Base-by-base conservation (phyloP, 129 eudicot genomes). In the Lonicera japonica region DNA sequence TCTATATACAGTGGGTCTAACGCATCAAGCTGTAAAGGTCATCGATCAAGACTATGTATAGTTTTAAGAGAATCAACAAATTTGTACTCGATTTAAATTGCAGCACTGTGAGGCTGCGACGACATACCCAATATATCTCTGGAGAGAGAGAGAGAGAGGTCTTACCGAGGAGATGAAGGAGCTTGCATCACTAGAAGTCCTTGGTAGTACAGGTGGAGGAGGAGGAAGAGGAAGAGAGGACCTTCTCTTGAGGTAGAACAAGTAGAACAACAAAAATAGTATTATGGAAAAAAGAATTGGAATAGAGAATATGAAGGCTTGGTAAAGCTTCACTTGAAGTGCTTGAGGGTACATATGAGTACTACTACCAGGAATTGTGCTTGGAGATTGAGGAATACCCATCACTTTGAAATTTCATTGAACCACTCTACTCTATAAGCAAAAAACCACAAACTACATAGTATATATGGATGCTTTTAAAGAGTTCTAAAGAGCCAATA, bases 271-370 rank as follows among this genome's bases (percentile, higher is more conserved):
- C 43, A 82, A 77, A 63, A 78, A 79, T 3, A 79, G 67, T 34
- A 82, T 82, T 64, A 82, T 82, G 45, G 84, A 82, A 61, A 82
- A 82, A 46, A 82, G 88, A 46, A 82, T 82, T 19, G 88, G 88
- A 34, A 82, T 75, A 36, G 88, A 79, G 67, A 82, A 82, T 61
- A 82, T 82, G 47, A 82, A 82, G 56, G 82, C 88, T 69, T 82
- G 88, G 60, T 82, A 82, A 48, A 79, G 79, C 77, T 78, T 79
- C 20, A 83, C 61, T 62, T 83, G 89, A 65, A 83, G 77, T 63
- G 70, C 85, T 56, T 72, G 85, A 11, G 83, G 60, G 61, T 78
- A 78, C 15, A 29, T 29, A 29, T 29, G 36, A 29, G 36, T 29
- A 29, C 36, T 29, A 29, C 36, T 29, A 29, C 36, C 6, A 29